Base-by-base conservation (phyloP, 2,329 filamentous ascomycete genomes). In the Fusarium sterilihyphosum region DNA sequence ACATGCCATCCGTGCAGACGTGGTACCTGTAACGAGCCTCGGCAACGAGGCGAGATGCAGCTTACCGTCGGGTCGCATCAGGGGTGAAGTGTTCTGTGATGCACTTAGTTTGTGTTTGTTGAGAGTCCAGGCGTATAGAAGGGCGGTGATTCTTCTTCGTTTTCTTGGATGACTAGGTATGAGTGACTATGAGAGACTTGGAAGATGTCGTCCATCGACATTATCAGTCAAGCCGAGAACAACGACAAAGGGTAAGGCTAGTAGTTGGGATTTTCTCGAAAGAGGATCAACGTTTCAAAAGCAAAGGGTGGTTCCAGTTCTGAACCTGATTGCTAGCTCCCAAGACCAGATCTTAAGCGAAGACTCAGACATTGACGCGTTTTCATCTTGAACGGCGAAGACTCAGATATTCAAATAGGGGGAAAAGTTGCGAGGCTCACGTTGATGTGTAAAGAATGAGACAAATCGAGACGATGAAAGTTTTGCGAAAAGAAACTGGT, bases 1-100 rank as follows among this genome's bases (percentile, higher is more conserved):
- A 58, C 43, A 67, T 57, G 29, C n/a, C 35, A 47, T 37, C 58
- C 40, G 61, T 63, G 57, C 44, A 54, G 53, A 29, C 33, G 65
- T 70, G 65, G 40, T 62, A 66, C 41, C 38, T 78, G 75, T 75
- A 71, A 33, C 61, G 46, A 73, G 70, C 76, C 74, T 76, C 65
- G 50, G 62, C 56, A 69, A 56, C 64, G 67, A 73, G 70, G 66
- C 65, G 64, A 77, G 65, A 76, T 75, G 65, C 41, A 71, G 65
- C 65, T 63, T 70, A 53, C 65, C 71, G 56, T 67, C 49, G 50
- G 58, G 52, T 53, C 37, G 61, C 47, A 61, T 54, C 17, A 58
- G 53, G 33, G 26, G 54, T 53, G 35, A 41, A 50, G n/a, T 59
- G 43, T 60, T 50, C 13, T 24, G 13, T 29, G 44, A 47, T 41